phyloP scores from a whole-genome alignment of 1,284 basidiomycete genomes.

The Marasmius oreades region DNA sequence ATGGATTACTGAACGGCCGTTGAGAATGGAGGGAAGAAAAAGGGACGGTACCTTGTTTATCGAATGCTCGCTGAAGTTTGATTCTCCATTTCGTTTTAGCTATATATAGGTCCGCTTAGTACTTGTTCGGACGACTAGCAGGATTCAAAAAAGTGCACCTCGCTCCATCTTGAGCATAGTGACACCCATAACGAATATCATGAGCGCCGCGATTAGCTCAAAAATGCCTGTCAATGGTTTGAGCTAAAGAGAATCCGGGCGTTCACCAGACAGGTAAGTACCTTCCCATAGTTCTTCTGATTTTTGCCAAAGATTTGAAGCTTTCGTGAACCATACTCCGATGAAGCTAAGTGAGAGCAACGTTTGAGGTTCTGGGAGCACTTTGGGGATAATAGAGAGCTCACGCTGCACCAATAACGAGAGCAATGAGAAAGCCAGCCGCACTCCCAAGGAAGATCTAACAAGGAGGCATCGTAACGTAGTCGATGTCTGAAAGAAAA shows the following conservation, averaged over 20 bases:
- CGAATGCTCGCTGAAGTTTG: constrained; percentile 81
- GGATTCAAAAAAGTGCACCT: constrained; percentile 22
- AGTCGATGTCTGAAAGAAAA: not conserved
- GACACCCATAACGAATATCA: constrained; percentile 82
- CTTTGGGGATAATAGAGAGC: constrained; percentile 12
- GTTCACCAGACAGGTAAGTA: no score
- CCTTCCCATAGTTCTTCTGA: constrained; percentile 77
- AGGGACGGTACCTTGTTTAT: constrained; percentile 40
- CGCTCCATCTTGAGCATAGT: constrained; percentile 74
- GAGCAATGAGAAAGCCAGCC: constrained; percentile 72
- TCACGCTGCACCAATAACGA: constrained; percentile 70
- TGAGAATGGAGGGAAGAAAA: not conserved
- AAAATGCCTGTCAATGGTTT: constrained; percentile 59
- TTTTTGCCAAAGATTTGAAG: constrained; percentile 65
- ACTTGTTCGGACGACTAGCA: constrained; percentile 2
- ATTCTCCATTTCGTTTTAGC: constrained; percentile 89
- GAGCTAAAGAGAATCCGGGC: no score
- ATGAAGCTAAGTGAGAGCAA: constrained; percentile 53
- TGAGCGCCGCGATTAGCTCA: constrained; percentile 72
- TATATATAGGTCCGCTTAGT: constrained; percentile 14
- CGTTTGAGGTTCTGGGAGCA: constrained; percentile 1
- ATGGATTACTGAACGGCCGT: not conserved
- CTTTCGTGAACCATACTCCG: constrained; percentile 79
- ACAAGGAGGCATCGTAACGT: not conserved
- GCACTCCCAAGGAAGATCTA: constrained; percentile 81